Evolutionary conservation across 768 basidiomycete species (phyloP).

Genomic region (Austroboletus festivus): DNA sequence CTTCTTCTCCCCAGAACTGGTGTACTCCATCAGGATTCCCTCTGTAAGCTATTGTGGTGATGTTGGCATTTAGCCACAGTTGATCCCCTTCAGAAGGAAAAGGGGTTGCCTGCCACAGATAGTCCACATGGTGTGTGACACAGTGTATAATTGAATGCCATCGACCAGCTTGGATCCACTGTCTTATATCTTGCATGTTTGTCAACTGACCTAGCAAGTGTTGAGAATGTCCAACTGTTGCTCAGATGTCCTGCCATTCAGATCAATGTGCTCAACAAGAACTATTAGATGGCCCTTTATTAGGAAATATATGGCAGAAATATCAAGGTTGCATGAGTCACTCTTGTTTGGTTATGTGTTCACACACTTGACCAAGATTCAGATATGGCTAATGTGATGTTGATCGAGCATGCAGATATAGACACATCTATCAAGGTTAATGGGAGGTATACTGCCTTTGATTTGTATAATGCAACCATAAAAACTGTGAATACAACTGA

Average conservation of each 20-base stretch:
- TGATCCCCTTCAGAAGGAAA: no score
- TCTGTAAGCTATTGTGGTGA: no score
- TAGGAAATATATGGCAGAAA: conserved; percentile 82
- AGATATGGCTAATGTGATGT: conserved; percentile 73
- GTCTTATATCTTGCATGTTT: conserved; percentile 81
- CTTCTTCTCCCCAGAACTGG: no score
- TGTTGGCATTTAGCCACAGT: no score
- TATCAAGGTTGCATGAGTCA: conserved; percentile 59
- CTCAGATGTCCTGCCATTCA: conserved; percentile 73
- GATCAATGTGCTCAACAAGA: conserved; percentile 81
- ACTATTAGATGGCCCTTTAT: conserved; percentile 89
- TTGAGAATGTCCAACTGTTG: conserved; percentile 76
- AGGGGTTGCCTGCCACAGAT: no score
- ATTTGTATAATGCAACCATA: conserved; percentile 89
- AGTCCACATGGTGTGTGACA: no score
- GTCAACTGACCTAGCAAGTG: conserved; percentile 52
- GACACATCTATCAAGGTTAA: conserved; percentile 72
- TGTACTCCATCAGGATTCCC: no score
- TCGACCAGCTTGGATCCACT: conserved; percentile 70
- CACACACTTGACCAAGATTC: no score
- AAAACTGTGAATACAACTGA: conserved; percentile 61
- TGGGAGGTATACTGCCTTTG: conserved; percentile 90
- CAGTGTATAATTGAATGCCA: no score
- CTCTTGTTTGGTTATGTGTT: background rate
- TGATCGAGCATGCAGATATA: conserved; percentile 71